Conservation (phyloP, 1,139 yeast species). For the Yamadazyma triangularis region DNA sequence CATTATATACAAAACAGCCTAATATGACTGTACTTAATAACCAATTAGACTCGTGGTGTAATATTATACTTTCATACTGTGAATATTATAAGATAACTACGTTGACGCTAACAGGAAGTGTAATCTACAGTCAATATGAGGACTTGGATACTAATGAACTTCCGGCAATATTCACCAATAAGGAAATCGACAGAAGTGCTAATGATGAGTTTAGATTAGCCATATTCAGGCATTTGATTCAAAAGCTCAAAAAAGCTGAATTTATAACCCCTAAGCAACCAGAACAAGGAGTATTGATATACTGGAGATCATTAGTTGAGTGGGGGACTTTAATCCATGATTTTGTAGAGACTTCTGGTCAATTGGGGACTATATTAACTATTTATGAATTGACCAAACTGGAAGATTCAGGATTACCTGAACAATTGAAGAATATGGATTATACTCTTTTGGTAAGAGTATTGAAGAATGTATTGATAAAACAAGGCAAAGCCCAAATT, state of each 20-base stretch:
- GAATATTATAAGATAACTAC: conserved; percentile 46
- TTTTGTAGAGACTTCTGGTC: conserved; percentile 67
- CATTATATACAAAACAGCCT: conserved; percentile 86
- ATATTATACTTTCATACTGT: conserved; percentile 51
- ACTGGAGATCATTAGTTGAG: conserved; percentile 69
- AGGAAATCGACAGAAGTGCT: conserved; percentile 47
- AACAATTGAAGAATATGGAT: conserved; percentile 63
- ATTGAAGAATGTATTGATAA: conserved; percentile 52
- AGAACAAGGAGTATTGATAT: conserved; percentile 47
- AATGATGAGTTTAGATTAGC: conserved; percentile 51
- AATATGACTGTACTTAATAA: conserved; percentile 73
- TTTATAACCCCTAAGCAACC: conserved; percentile 43
- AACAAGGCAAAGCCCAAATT: conserved; percentile 64
- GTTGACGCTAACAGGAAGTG: conserved; percentile 27
- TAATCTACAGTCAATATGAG: conserved; percentile 24
- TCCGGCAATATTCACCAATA: conserved; percentile 46
- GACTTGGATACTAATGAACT: conserved; percentile 15
- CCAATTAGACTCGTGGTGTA: conserved; percentile 54
- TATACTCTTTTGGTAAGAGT: conserved; percentile 51
- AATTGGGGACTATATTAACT: conserved; percentile 72
- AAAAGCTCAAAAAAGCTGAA: conserved; percentile 46
- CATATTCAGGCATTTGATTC: conserved; percentile 57
- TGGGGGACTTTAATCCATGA: conserved; percentile 61
- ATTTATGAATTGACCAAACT: conserved; percentile 73
- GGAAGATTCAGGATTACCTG: conserved; percentile 51